Base-by-base conservation (phyloP, 345 rosid species). In the Citrus medica region DNA sequence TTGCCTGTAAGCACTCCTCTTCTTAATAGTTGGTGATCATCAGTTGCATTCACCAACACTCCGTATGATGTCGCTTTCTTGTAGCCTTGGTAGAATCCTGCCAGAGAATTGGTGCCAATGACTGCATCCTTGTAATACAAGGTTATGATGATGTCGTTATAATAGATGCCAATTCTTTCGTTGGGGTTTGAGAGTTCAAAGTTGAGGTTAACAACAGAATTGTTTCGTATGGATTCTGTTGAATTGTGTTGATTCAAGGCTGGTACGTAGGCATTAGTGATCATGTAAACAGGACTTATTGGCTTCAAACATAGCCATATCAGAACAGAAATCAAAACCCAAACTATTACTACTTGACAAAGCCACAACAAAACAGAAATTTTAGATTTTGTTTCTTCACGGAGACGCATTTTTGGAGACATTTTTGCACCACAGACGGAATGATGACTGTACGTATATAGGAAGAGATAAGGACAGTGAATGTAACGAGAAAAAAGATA, bases 161-260 rank as follows among this genome's bases (percentile, higher is more conserved):
- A 68, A 66, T 55, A 13, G 53, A 73, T 56, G 25, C 63, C 69
- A 8, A 74, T 58, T 35, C 61, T 22, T 48, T 67, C 28, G 68
- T 79, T 79, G 71, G 76, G 72, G 32, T 79, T 79, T 19, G 67
- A 73, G 17, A 73, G 66, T 55, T 73, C 67, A 1, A 79, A 10
- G 10, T 66, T 14, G 22, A 73, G 67, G 40, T 38, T 73, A 4
- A 56, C 30, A 4, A 32, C 14, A 22, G 63, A 46, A 46, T 46
- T 63, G 33, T 53, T 77, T 69, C 48, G 7, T 4, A 17, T 9
- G 25, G 42, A 30, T 67, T n/a, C 40, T 3, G 81, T 71, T 19
- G 76, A 79, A 66, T 79, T 79, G 32, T 22, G 7, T 30, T 10
- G 32, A 19, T 72, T 7, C 12, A 64, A 28, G 73, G 66, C 77